Base-by-base conservation (phyloP, 805 yeast species). In the Candida vartiovaarae region DNA sequence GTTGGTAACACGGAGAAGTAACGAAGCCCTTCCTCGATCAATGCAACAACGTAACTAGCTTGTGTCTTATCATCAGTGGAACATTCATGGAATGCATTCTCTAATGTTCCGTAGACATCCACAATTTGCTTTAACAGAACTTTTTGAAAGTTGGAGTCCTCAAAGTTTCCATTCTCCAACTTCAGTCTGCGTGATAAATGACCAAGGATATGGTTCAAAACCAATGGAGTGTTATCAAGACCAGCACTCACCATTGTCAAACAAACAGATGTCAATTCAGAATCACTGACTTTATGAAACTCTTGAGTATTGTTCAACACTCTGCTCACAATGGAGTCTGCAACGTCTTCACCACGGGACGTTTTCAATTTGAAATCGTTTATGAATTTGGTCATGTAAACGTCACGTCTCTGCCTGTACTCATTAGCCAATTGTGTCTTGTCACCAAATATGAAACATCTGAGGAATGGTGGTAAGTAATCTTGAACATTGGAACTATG, bases 221-320 rank as follows among this genome's bases (percentile, higher is more conserved):
- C 82, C 30, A 82, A 66, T 0, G 88, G 81, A 1, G 82, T 75
- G 49, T 84, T 84, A 56, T 84, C 91, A 25, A 84, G 63, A 0
- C 93, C 93, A 7, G 90, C 93, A 51, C 88, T 80, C 0, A 84
- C 81, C 82, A 83, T 77, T 0, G 90, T 80, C 34, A 84, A 64
- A 55, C 90, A 83, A 5, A 81, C 70, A 37, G 85, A 76, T 37
- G 67, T 66, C 39, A 78, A 56, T 53, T 82, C 86, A 7, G 60
- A 60, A 2, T 49, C 54, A 7, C 62, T 60, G 9, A 71, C 56
- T 3, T 36, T 15, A 9, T 56, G 57, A 15, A 38, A 43, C 6
- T 51, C 52, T 3, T 43, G 29, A 23, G 38, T 35, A 0, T 39
- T 38, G 26, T 55, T 47, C 20, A 50, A 42, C 1, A 60, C 51